Conservation (phyloP, 352 stramenopile species). For the Phytophthora macrochlamydospora region DNA sequence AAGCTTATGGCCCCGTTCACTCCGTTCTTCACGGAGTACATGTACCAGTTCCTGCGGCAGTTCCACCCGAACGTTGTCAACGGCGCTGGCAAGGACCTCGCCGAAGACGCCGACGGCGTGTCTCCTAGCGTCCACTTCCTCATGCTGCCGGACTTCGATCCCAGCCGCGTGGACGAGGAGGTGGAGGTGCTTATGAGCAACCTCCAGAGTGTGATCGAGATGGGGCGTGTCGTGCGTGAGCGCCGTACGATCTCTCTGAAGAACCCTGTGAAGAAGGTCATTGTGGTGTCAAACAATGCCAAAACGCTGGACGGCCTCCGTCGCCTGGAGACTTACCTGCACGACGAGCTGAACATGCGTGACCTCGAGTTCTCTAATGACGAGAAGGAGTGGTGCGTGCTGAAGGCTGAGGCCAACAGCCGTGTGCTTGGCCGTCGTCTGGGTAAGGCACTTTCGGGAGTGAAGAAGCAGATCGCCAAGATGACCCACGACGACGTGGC, state of each 20-base stretch:
- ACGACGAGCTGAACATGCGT: conserved; percentile 97
- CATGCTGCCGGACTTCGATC: conserved; percentile 94
- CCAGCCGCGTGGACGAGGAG: conserved; percentile 91
- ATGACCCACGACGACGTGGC: conserved; percentile 78
- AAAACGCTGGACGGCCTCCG: conserved; percentile 75
- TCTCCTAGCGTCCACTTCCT: conserved; percentile 97
- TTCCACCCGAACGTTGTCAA: conserved; percentile 92
- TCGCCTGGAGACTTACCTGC: conserved; percentile 93
- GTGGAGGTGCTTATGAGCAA: conserved; percentile 95
- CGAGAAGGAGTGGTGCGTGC: conserved; percentile 92
- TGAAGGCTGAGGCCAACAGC: conserved; percentile 95
- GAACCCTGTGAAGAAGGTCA: conserved; percentile 96
- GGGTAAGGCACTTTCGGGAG: conserved; percentile 96
- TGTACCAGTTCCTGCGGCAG: conserved; percentile 98
- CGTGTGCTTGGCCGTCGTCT: conserved; percentile 95
- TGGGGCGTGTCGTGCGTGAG: conserved; percentile 96
- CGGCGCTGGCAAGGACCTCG: conserved; percentile 75
- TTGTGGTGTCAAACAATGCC: conserved; percentile 93
- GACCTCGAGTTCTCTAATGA: conserved; percentile 92
- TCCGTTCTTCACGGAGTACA: conserved; percentile 99
- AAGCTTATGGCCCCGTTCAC: conserved; percentile 99
- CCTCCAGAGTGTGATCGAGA: conserved; percentile 97
- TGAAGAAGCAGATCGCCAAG: conserved; percentile 82
- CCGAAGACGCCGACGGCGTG: conserved; percentile 89
- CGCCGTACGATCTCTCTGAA: conserved; percentile 97